Conservation (phyloP, 202 grass and related monocot genomes). For the Panicum hallii region DNA sequence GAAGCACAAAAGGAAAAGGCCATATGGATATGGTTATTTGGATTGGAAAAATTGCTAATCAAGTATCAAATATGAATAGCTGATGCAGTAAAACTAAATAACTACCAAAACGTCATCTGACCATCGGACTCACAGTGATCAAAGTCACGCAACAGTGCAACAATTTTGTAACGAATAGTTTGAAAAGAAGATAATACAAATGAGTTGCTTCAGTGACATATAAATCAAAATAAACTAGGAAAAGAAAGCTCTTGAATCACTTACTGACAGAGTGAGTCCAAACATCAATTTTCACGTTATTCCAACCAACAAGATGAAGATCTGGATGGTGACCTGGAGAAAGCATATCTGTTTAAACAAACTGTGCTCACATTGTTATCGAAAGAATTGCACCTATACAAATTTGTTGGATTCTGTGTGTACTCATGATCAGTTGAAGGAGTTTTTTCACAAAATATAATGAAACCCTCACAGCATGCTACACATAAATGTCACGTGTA, state of each 20-base stretch:
- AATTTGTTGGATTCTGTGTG: slow-evolving; percentile 11
- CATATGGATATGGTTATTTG: slow-evolving; percentile 18
- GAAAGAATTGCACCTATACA: not conserved
- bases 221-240: slow-evolving; percentile 39
- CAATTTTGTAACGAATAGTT: slow-evolving; percentile 18
- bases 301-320: slow-evolving; percentile 94
- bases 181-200: slow-evolving; percentile 16
- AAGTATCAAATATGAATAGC: not conserved
- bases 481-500: slow-evolving; percentile 4
- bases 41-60: slow-evolving; percentile 14
- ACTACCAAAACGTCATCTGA: not conserved
- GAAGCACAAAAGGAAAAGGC: not conserved
- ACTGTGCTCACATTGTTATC: not conserved
- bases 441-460: slow-evolving; percentile 5
- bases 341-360: slow-evolving; percentile 43
- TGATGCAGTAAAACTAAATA: slow-evolving; percentile 7
- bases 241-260: slow-evolving; percentile 34
- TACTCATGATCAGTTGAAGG: not conserved
- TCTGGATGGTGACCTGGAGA: slow-evolving; percentile 91
- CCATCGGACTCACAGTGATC: not conserved
- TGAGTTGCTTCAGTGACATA: slow-evolving; percentile 12
- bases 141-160: slow-evolving; percentile 21
- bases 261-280: slow-evolving; percentile 95
- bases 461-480: not conserved
- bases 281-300: slow-evolving; percentile 87